Conservation (phyloP, 2,329 filamentous ascomycete species). For the Aureobasidium sp. region DNA sequence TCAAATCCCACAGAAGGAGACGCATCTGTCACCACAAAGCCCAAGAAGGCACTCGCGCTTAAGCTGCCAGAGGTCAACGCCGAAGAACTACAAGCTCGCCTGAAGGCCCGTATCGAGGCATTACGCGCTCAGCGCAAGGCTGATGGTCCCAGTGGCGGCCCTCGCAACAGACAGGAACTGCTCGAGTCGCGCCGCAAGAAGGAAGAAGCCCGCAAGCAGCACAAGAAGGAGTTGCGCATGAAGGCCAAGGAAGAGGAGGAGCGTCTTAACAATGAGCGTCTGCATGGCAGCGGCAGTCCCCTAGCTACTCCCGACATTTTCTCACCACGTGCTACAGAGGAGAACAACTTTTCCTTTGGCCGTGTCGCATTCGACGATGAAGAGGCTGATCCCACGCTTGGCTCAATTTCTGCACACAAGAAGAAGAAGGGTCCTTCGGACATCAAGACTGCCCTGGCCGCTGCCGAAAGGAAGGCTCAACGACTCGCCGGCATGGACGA, state of each 20-base stretch:
- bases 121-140: conserved; percentile 82
- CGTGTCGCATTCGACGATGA: conserved; percentile 89
- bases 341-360: conserved; percentile 79
- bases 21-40: conserved; percentile 20
- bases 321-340: conserved; percentile 38
- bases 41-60: conserved; percentile 21
- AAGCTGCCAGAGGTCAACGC: conserved; percentile 56
- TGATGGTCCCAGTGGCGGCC: conserved; percentile 73
- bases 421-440: conserved; percentile 81
- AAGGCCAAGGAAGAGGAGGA: conserved; percentile 77
- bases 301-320: conserved; percentile 38
- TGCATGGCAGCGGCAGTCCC: conserved; percentile 54
- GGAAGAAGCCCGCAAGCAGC: conserved; percentile 75
- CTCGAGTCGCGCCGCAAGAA: conserved; percentile 85
- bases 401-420: conserved; percentile 51
- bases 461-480: conserved; percentile 78
- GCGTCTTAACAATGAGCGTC: conserved; percentile 46
- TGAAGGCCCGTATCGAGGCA: conserved; percentile 76
- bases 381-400: conserved; percentile 64
- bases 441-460: conserved; percentile 75
- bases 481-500: conserved; percentile 69
- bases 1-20: conserved; percentile 24
- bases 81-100: conserved; percentile 66
- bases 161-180: conserved; percentile 81
- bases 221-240: conserved; percentile 78